Conservation (phyloP, 1,139 yeast species). For the Lizanozyma gosingica region DNA sequence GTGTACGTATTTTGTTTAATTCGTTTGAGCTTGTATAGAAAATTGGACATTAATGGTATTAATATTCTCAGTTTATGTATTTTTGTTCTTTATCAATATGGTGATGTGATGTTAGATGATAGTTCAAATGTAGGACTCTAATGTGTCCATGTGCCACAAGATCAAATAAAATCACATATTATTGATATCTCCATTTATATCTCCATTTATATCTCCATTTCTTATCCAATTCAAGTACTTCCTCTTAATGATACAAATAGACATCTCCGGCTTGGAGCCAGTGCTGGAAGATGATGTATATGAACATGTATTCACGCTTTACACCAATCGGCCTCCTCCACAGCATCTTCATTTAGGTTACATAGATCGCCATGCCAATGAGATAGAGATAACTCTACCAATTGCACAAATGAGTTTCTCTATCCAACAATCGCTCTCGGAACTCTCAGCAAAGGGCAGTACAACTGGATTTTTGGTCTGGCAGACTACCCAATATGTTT, state of each 20-base stretch:
- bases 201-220: too few species aligned
- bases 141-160: too few species aligned
- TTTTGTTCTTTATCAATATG: background rate
- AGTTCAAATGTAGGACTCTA: background rate
- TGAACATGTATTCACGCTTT: constrained; percentile 43
- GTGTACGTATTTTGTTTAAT: constrained; percentile 2
- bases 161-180: too few species aligned
- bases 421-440: constrained; percentile 35
- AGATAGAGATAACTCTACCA: constrained; percentile 24
- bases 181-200: too few species aligned
- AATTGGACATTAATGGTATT: background rate
- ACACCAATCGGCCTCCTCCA: constrained; percentile 25
- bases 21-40: constrained; percentile 1
- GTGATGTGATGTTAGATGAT: constrained; percentile 1
- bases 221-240: too few species aligned
- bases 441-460: constrained; percentile 31
- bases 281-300: constrained; percentile 20
- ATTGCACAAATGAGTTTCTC: constrained; percentile 19
- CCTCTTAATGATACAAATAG: too few species aligned
- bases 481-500: constrained; percentile 43
- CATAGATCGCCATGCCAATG: constrained; percentile 26
- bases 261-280: constrained; percentile 14
- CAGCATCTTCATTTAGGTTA: constrained; percentile 39
- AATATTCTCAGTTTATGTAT: background rate
- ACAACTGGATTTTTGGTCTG: constrained; percentile 69